Base-by-base conservation (phyloP, 306 rosid species). In the Prunus dulcis region DNA sequence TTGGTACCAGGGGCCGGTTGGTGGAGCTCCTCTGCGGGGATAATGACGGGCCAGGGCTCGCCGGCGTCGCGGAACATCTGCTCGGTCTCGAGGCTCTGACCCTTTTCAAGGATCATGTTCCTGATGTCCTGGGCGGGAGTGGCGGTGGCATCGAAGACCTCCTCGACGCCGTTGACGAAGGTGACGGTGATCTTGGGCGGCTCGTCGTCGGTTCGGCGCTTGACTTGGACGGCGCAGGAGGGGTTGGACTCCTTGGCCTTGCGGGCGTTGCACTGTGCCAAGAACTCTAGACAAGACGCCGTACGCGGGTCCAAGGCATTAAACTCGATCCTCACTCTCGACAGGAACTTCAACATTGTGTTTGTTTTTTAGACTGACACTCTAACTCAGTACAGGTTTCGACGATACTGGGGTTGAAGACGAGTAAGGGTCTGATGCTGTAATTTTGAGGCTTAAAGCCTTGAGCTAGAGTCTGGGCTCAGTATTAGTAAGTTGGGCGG, bases 241-340 rank as follows among this genome's bases (percentile, higher is more conserved):
- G 98, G 97, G 71, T 92, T 92, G 1, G 97, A 92, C 53, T 95
- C 98, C 75, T 88, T 90, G 12, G 98, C 97, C 82, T 92, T 89
- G 50, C 88, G 84, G 0, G 97, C 95, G 41, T 95, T 92, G 88
- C 99, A 95, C 82, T 95, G 97, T 0, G 97, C 97, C 69, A 95
- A 64, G 79, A 95, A 95, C 80, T 95, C 98, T 92, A 95, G 84
- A 78, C 97, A 95, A 12, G 97, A 92, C 0, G 98, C 93, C 22
- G 84, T 82, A 67, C 98, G 93, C 3, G 98, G 97, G 79, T 95
- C 98, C 78, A 92, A 64, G 19, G 97, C 97, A 47, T 89, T 92
- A 91, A 89, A 92, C 85, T 95, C 99, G 70, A 95, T 89, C 53
- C 72, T 88, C 84, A 92, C 98, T 18, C 84, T 82, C 14, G 96